Base-by-base conservation (phyloP, 352 stramenopile species). In the Pseudoperonospora humuli region DNA sequence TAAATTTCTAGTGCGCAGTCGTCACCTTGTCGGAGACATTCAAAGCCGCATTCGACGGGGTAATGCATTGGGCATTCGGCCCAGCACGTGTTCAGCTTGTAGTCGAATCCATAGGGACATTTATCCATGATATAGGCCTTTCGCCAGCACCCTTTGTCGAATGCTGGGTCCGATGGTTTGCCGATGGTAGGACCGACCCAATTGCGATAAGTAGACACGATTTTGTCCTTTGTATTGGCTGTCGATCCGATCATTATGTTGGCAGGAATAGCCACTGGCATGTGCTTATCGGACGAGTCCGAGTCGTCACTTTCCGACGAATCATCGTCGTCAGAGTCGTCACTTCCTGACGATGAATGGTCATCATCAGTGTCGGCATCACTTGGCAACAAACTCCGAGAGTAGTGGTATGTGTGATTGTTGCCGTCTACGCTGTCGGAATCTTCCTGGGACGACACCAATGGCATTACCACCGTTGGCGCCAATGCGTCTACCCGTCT, bases 21-120 rank as follows among this genome's bases (percentile, higher is more conserved):
- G 4, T 61, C 54, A 20, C 40, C 71, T 23, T 75, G 61, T n/a
- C 48, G 48, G 25, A 75, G 44, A 33, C 69, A 81, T 28, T 81
- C 64, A 51, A 73, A 61, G 37, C 66, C 66, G 25, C 69, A 81
- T 24, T 70, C 38, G 0, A 78, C 63, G 2, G 69, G 69, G 38
- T 71, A 75, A 15, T 64, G 51, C 27, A 81, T 48, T 1, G 65
- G 66, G 24, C 69, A 81, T 15, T 76, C 40, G 3, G 64, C 42
- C 68, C 68, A 80, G 56, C 68, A 76, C 24, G 53, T 72, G 20
- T 58, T 59, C 28, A 58, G 19, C 5, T 65, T 68, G 23, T 54
- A 64, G 25, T 67, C 45, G 21, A 64, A 67, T 3, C 58, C 58
- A 33, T 51, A 38, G 0, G 58, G 58, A 27, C 58, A 67, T 0